Evolutionary conservation across 1,284 basidiomycete genomes (phyloP).

Genomic region (Grifola frondosa): DNA sequence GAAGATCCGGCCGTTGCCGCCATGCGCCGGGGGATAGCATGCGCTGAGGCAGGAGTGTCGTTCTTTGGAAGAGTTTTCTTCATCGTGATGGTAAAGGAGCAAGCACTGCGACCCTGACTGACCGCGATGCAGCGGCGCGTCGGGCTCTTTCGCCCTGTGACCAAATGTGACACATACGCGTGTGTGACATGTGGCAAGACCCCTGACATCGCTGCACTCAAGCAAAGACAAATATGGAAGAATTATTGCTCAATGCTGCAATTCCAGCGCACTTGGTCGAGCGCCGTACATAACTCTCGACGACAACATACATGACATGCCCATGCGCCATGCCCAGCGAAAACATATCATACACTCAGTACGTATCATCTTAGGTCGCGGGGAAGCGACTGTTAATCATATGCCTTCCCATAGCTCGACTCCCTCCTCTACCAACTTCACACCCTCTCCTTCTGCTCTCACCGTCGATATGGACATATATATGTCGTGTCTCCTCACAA

Average conservation of each 20-base stretch:
- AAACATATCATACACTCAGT: slow-evolving; percentile 75
- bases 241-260: too few species aligned
- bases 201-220: slow-evolving; percentile 8
- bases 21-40: too few species aligned
- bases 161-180: slow-evolving; percentile 14
- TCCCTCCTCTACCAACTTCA: slow-evolving; percentile 69
- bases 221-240: too few species aligned
- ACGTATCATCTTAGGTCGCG: slow-evolving; percentile 30
- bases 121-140: slow-evolving; percentile 3
- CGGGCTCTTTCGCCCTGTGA: slow-evolving; percentile 12
- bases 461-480: slow-evolving; percentile 57
- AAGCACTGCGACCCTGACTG: too few species aligned
- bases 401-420: slow-evolving; percentile 51
- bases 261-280: slow-evolving; percentile 2
- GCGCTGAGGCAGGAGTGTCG: too few species aligned
- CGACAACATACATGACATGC: slow-evolving; percentile 59
- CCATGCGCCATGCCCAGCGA: slow-evolving; percentile 69
- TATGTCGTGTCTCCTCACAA: slow-evolving; percentile 58
- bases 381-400: not conserved
- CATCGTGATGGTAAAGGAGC: too few species aligned
- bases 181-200: slow-evolving; percentile 17
- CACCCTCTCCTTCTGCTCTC: slow-evolving; percentile 72
- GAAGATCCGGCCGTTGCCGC: too few species aligned
- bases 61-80: too few species aligned
- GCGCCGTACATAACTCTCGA: slow-evolving; percentile 2